Percentiles rank a stretch among this genome's conserved stretches.
These are phyloP conservation scores for Penicillium cataractarum DNA, from an alignment of 495 filamentous ascomycete genomes.

Conservation along the genomic window DNA sequence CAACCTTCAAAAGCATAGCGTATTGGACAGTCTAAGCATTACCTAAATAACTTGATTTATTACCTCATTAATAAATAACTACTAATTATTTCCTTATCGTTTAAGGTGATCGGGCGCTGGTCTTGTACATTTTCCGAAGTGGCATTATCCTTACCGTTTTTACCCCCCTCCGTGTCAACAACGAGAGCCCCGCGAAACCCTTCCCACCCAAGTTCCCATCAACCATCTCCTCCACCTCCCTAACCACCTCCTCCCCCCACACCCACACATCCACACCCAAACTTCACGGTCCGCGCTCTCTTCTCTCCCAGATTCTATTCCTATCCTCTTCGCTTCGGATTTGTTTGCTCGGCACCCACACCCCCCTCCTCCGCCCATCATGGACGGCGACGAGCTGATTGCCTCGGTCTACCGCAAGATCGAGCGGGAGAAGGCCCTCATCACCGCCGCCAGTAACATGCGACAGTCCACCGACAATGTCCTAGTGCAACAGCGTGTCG, in stretches of 20 bases:
- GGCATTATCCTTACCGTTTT: slow-evolving; percentile 35
- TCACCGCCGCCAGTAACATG: slow-evolving; percentile 92
- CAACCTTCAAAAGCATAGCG: not conserved
- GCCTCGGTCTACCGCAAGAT: slow-evolving; percentile 94
- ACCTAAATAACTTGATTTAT: not conserved
- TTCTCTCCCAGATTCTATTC: slow-evolving; percentile 13
- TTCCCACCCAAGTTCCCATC: slow-evolving; percentile 19
- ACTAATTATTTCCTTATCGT: not conserved
- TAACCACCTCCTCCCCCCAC: slow-evolving; percentile 12
- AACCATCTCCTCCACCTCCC: slow-evolving; percentile 9
- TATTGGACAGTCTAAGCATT: not conserved
- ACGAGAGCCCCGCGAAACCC: slow-evolving; percentile 43
- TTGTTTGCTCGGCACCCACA: slow-evolving; percentile 1
- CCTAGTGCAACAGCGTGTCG: slow-evolving; percentile 81
- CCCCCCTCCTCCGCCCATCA: slow-evolving; percentile 36
- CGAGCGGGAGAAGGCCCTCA: slow-evolving; percentile 93
- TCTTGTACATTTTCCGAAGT: slow-evolving; percentile 36
- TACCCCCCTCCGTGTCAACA: slow-evolving; percentile 45
- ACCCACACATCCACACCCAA: not conserved
- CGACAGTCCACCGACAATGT: slow-evolving; percentile 93
- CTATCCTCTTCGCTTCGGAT: slow-evolving; percentile 7
- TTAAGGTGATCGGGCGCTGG: not conserved
- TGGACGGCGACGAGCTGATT: slow-evolving; percentile 74
- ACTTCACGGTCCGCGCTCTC: not conserved
- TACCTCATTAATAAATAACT: too few species aligned